Conservation (phyloP, 257 asterid genomes). For the Nicotiana tabacum region DNA sequence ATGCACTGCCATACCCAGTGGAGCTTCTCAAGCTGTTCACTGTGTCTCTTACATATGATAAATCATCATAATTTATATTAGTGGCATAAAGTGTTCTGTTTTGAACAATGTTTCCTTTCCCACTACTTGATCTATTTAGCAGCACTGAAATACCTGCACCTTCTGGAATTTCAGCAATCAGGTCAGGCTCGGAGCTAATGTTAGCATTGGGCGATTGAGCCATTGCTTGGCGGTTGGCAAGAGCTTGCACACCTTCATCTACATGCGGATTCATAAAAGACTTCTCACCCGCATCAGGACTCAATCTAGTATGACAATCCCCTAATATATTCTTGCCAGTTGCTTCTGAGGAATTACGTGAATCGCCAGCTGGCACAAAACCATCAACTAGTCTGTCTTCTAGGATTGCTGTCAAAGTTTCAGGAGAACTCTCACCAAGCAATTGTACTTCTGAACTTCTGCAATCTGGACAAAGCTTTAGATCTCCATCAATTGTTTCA, state of each 20-base stretch:
- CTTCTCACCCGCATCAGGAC: conserved; percentile 21
- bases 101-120: conserved; percentile 54
- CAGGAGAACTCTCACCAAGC: conserved; percentile 27
- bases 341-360: conserved; percentile 30
- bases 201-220: conserved; percentile 25
- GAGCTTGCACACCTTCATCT: conserved; percentile 28
- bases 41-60: conserved; percentile 67
- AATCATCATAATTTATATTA: conserved; percentile 66
- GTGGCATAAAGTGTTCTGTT: conserved; percentile 77
- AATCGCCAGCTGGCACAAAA: conserved; percentile 26
- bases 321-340: conserved; percentile 28
- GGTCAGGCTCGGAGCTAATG: conserved; percentile 21
- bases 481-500: conserved; percentile 44
- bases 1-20: conserved; percentile 59
- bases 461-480: conserved; percentile 55
- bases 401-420: conserved; percentile 21
- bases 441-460: conserved; percentile 34
- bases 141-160: conserved; percentile 75
- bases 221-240: conserved; percentile 22
- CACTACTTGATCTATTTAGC: conserved; percentile 53
- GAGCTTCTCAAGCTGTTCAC: conserved; percentile 77
- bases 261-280: conserved; percentile 7
- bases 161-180: conserved; percentile 45
- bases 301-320: conserved; percentile 22
- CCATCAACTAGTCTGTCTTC: conserved; percentile 29